Evolutionary conservation across 2,329 filamentous ascomycete species (phyloP).

Genomic region (Lomentospora prolificans): DNA sequence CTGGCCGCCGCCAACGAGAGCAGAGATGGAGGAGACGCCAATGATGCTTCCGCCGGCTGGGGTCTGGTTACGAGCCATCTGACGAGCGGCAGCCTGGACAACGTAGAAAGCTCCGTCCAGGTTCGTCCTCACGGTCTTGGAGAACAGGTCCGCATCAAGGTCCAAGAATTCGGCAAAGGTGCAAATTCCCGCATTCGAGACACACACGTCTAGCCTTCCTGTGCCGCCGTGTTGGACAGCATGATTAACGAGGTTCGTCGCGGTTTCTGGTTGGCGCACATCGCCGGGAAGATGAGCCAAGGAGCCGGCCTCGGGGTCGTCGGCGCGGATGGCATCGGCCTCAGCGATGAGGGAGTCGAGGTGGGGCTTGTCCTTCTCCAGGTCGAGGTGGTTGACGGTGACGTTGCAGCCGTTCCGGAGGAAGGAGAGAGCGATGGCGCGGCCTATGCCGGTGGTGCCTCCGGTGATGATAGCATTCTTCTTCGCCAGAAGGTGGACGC

Average conservation of each 20-base stretch:
- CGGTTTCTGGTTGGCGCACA: slow-evolving; percentile 65
- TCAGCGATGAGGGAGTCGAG: slow-evolving; percentile 43
- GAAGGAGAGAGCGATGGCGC: slow-evolving; percentile 74
- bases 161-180: slow-evolving; percentile 79
- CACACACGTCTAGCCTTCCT: slow-evolving; percentile 61
- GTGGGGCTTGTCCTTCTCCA: slow-evolving; percentile 39
- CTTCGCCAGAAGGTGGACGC: slow-evolving; percentile 49
- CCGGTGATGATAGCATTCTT: slow-evolving; percentile 84
- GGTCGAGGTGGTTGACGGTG: slow-evolving; percentile 68
- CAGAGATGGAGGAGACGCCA: slow-evolving; percentile 62
- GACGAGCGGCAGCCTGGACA: slow-evolving; percentile 72
- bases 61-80: slow-evolving; percentile 58
- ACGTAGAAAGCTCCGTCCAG: slow-evolving; percentile 83
- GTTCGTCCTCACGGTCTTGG: slow-evolving; percentile 66
- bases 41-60: slow-evolving; percentile 72
- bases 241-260: slow-evolving; percentile 53
- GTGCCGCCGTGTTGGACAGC: slow-evolving; percentile 51
- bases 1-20: slow-evolving; percentile 65
- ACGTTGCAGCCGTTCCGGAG: slow-evolving; percentile 68
- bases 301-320: slow-evolving; percentile 35
- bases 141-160: slow-evolving; percentile 59
- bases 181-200: slow-evolving; percentile 84
- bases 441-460: slow-evolving; percentile 76
- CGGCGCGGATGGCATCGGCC: slow-evolving; percentile 32
- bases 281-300: slow-evolving; percentile 67